Evolutionary conservation across 2,329 filamentous ascomycete species (phyloP).

Genomic region (Hyphodiscus sp.): DNA sequence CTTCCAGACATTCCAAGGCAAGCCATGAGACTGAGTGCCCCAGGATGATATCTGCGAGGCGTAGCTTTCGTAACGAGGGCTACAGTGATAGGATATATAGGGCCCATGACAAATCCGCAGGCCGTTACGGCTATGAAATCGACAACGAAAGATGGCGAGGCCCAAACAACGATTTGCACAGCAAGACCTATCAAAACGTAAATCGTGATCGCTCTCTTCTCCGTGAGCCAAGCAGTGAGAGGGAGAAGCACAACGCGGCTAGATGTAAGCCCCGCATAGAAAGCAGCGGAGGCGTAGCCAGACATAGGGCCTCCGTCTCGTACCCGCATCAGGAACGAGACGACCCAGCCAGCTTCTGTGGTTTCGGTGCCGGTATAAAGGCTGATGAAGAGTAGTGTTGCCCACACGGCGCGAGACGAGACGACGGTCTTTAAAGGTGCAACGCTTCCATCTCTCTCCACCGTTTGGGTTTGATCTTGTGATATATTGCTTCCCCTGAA

Average conservation of each 20-base stretch:
- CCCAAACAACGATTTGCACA: too few species aligned
- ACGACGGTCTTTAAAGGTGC: too few species aligned
- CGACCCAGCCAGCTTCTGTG: too few species aligned
- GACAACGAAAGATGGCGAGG: too few species aligned
- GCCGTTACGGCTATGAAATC: constrained; percentile 4
- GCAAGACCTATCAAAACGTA: too few species aligned
- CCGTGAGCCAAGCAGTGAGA: constrained; percentile 64
- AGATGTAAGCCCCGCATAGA: constrained; percentile 75
- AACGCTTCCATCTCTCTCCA: constrained; percentile 29
- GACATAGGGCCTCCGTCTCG: constrained; percentile 63
- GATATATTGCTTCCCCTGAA: background rate
- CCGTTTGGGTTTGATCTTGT: background rate
- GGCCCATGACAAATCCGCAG: constrained; percentile 8
- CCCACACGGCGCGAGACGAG: too few species aligned
- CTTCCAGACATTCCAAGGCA: constrained; percentile 6
- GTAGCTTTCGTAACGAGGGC: constrained; percentile 6
- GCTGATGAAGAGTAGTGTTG: too few species aligned
- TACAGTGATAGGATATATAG: constrained; percentile 7
- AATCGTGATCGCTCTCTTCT: constrained; percentile 53
- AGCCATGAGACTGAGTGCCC: constrained; percentile 8
- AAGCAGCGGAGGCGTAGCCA: constrained; percentile 71
- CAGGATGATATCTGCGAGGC: constrained; percentile 4
- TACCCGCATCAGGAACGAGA: constrained; percentile 53
- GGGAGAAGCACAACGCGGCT: constrained; percentile 70
- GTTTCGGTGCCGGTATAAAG: too few species aligned